Conservation (phyloP, 1,139 yeast genomes). For the Casaregolazyma suthepensis region DNA sequence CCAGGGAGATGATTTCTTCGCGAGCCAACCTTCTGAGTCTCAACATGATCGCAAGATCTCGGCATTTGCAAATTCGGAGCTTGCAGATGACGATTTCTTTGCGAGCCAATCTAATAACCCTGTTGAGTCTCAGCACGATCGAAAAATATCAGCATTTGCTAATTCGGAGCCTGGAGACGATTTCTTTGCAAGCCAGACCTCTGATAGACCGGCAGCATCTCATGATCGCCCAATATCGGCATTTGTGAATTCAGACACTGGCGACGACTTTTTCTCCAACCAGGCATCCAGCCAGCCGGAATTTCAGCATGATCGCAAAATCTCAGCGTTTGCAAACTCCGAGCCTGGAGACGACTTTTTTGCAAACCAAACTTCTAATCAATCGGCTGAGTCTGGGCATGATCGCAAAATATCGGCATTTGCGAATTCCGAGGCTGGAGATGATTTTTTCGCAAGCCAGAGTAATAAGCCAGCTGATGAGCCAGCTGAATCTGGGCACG, state of each 20-base stretch:
- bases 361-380: background rate
- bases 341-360: constrained; percentile 3
- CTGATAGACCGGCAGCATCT: background rate
- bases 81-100: constrained; percentile 2
- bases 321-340: constrained; percentile 7
- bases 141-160: constrained; percentile 8
- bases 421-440: constrained; percentile 4
- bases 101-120: no score
- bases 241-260: constrained; percentile 4
- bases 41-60: constrained; percentile 5
- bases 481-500: background rate
- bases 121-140: constrained; percentile 1
- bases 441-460: background rate
- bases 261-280: background rate
- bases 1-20: background rate
- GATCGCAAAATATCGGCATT: constrained; percentile 7
- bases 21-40: background rate
- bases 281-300: background rate
- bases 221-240: constrained; percentile 7
- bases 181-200: background rate
- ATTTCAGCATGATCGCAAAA: constrained; percentile 1
- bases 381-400: background rate
- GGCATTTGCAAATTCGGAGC: constrained; percentile 5
- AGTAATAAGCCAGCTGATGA: background rate
- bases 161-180: constrained; percentile 2